Percentiles rank a stretch among this genome's conserved stretches.
phyloP scores from a whole-genome alignment of 352 stramenopile species.

The Phytophthora litchii region DNA sequence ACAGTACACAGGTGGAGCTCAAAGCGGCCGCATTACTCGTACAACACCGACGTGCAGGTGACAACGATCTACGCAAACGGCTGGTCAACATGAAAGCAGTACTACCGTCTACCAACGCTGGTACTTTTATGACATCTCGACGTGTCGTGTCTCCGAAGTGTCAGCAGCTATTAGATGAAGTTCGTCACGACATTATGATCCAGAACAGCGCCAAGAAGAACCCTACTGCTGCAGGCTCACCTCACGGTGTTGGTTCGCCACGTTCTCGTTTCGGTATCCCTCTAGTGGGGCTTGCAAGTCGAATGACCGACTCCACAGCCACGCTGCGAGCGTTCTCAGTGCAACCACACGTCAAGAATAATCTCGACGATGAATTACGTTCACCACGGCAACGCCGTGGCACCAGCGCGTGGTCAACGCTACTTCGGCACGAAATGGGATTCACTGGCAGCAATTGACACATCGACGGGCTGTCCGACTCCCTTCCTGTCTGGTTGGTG shows the following conservation, averaged over 20 bases:
- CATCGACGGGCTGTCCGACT: too few species aligned
- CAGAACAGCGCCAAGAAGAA: slow-evolving; percentile 26
- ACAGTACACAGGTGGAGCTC: slow-evolving; percentile 21
- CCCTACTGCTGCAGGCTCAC: slow-evolving; percentile 12
- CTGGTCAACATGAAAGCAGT: slow-evolving; percentile 42
- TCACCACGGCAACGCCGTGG: slow-evolving; percentile 24
- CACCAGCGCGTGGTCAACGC: slow-evolving; percentile 46
- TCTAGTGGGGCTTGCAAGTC: slow-evolving; percentile 12
- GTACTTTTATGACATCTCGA: slow-evolving; percentile 17
- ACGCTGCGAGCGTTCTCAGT: slow-evolving; percentile 41
- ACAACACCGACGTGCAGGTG: slow-evolving; percentile 26
- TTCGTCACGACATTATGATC: slow-evolving; percentile 45
- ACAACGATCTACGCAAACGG: slow-evolving; percentile 41
- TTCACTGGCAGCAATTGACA: slow-evolving; percentile 4
- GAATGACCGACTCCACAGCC: slow-evolving; percentile 22
- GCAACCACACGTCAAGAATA: slow-evolving; percentile 23
- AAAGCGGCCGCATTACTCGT: slow-evolving; percentile 20
- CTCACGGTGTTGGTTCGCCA: slow-evolving; percentile 9
- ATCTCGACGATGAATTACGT: slow-evolving; percentile 13
- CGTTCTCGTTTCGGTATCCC: slow-evolving; percentile 20
- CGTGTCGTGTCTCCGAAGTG: slow-evolving; percentile 44
- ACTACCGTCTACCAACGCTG: slow-evolving; percentile 7
- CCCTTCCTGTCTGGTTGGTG: too few species aligned
- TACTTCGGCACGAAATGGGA: slow-evolving; percentile 41
- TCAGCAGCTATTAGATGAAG: slow-evolving; percentile 51